Percentiles rank a stretch among this genome's conserved stretches.
Conservation (phyloP, 2,329 filamentous ascomycete species). For the Didymella pomorum region DNA sequence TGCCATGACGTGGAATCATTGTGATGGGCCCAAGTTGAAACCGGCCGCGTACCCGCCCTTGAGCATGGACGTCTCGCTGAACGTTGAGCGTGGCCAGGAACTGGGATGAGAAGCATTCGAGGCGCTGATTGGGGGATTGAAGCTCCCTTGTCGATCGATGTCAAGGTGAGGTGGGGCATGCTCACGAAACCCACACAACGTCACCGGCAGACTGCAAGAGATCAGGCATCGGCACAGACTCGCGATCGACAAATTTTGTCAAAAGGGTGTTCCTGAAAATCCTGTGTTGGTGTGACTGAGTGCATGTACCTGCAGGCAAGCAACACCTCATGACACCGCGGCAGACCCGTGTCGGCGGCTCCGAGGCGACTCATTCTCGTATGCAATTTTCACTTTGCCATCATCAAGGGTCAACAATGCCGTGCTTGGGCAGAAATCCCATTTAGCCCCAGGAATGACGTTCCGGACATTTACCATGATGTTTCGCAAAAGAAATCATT, state of each 20-base stretch:
- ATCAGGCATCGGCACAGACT: constrained; percentile 31
- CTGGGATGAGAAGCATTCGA: constrained; percentile 1
- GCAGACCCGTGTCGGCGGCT: neutral
- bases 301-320: constrained; percentile 38
- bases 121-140: constrained; percentile 34
- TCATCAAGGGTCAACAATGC: constrained; percentile 17
- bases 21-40: constrained; percentile 22
- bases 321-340: constrained; percentile 2
- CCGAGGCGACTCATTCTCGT: constrained; percentile 11
- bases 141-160: constrained; percentile 29
- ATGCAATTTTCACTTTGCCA: constrained; percentile 16
- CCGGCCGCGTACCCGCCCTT: constrained; percentile 21
- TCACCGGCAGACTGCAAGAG: constrained; percentile 33
- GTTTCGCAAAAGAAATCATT: neutral
- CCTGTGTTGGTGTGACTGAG: constrained; percentile 24
- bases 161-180: constrained; percentile 14
- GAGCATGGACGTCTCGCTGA: constrained; percentile 17
- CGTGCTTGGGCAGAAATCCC: constrained; percentile 17
- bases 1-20: constrained; percentile 39
- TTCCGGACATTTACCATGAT: neutral
- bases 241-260: constrained; percentile 31
- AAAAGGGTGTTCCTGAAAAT: constrained; percentile 28
- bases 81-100: constrained; percentile 8
- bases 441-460: constrained; percentile 26
- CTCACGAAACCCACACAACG: constrained; percentile 36